Conservation (phyloP, 176 grass and related monocot species). For the Puccinellia tenuiflora region DNA sequence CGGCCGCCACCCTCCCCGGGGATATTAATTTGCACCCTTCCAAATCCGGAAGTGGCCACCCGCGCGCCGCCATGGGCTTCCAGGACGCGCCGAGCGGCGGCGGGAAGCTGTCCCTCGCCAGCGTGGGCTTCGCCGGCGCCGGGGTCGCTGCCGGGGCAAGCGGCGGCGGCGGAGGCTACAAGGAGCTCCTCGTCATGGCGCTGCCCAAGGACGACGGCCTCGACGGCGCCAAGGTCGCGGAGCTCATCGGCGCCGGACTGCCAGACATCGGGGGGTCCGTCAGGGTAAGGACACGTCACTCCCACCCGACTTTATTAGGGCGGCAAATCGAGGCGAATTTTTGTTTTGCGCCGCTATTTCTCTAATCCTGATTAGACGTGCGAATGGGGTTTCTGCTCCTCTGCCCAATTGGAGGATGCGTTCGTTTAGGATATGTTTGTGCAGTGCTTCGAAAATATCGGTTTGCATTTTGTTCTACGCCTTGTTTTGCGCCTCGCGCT, state of each 20-base stretch:
- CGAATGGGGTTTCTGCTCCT: not conserved
- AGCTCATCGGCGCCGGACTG: conserved; percentile 26
- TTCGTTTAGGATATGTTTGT: too few relatives aligned
- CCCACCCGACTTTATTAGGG: not conserved
- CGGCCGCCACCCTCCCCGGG: not conserved
- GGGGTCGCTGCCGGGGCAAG: not conserved
- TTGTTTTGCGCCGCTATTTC: not conserved
- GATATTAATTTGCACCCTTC: not conserved
- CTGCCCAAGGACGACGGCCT: conserved; percentile 38
- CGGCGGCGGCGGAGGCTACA: conserved; percentile 10
- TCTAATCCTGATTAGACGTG: not conserved
- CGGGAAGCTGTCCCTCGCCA: conserved; percentile 27
- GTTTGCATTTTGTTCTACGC: not conserved
- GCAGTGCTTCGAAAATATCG: not conserved
- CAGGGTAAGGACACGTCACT: conserved; percentile 23
- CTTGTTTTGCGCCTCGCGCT: not conserved
- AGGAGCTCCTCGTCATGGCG: conserved; percentile 48
- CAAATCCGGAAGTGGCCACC: not conserved
- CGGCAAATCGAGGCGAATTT: not conserved
- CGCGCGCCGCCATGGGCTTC: conserved; percentile 27
- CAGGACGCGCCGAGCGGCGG: conserved; percentile 18
- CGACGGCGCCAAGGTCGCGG: conserved; percentile 31
- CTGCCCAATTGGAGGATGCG: not conserved
- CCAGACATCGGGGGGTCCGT: conserved; percentile 34
- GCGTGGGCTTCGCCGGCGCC: conserved; percentile 23